Base-by-base conservation (phyloP, 495 filamentous ascomycete genomes). In the Penicillium paxilli region DNA sequence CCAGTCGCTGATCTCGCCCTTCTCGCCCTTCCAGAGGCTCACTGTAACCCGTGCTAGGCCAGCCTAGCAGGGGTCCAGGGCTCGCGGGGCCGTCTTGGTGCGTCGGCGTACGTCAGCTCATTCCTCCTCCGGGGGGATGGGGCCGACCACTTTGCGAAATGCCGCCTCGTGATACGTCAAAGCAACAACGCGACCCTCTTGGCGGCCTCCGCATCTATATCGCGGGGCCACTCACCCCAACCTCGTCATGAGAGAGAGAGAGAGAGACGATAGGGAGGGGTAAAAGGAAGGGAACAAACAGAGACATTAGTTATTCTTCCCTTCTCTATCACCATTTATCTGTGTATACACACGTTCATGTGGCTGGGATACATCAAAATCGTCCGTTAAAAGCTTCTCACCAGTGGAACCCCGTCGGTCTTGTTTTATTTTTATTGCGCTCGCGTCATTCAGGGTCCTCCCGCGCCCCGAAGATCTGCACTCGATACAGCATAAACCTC, bases 31-130 rank as follows among this genome's bases (percentile, higher is more conserved):
- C 40, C 55, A 59, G 37, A 54, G 55, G 51, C 30, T 54, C 50
- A 42, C 51, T 23, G 41, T 48, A 47, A 22, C 44, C 49, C 49
- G 38, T 53, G 21, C 58, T 60, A 55, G 44, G 33, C 45, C 26
- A 30, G 38, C 44, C 23, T 47, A 55, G 45, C 51, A 57, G 50
- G 54, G 58, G 37, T 46, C 51, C 22, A 35, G 49, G 50, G 51
- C 44, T 26, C 41, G 47, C 22, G 47, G 49, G 44, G 42, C 19
- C 20, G 26, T 42, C 12, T 8, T 24, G 30, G 47, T 55, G 49
- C 47, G 41, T 28, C 49, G 46, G 58, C 33, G 26, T 64, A 64
- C 61, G 61, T 65, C 62, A 62, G 62, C 62, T 52, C 47, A 53
- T 58, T 38, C 54, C 44, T 56, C 35, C 48, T 52, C 23, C 45